Conservation (phyloP, 2,329 filamentous ascomycete species). For the Cytospora piceicola region DNA sequence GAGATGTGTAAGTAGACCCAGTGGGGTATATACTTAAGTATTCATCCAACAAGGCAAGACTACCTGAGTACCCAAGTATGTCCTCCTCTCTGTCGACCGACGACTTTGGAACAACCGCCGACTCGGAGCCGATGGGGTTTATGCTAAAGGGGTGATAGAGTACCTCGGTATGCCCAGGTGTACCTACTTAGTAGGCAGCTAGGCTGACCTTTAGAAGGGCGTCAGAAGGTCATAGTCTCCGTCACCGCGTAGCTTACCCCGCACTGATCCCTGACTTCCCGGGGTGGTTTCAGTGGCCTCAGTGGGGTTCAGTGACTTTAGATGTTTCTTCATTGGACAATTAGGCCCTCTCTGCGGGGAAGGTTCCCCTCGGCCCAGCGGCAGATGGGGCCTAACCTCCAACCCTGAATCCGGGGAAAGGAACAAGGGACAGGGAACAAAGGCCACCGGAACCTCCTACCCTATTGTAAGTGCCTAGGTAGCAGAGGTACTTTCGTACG, state of each 20-base stretch:
- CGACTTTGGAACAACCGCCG: conserved; percentile 1
- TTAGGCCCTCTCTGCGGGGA: background rate
- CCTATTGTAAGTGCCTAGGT: no score
- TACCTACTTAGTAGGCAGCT: background rate
- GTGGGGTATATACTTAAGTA: no score
- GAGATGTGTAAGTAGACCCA: background rate
- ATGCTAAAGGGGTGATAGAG: background rate
- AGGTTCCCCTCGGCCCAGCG: background rate
- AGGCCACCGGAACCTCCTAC: background rate
- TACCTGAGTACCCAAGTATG: no score
- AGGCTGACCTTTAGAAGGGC: background rate
- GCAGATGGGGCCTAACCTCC: background rate
- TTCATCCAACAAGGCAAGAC: background rate
- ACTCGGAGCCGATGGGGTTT: conserved; percentile 15
- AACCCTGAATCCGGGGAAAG: conserved; percentile 2
- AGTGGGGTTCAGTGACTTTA: no score
- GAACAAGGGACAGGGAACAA: background rate
- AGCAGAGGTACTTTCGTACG: no score
- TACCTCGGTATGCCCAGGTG: no score
- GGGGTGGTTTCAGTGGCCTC: background rate
- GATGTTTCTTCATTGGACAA: no score
- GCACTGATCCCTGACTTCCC: background rate
- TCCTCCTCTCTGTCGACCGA: conserved; percentile 4
- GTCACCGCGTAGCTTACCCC: background rate
- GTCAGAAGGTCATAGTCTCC: background rate